phyloP scores from a whole-genome alignment of 176 grass and related monocot genomes.

The Hordeum vulgare region MorexV3_pseudomolecules_assembly NC_058519.1:489512149-489512648 shows the following conservation, averaged over 20 bases:
- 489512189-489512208: neutral
- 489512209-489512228: neutral
- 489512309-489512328: neutral
- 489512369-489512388: neutral
- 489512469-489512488: neutral
- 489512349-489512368: neutral
- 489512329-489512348: neutral
- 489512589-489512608: slow-evolving; percentile 23
- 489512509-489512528: neutral
- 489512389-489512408: slow-evolving; percentile 3
- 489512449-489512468: neutral
- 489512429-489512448: slow-evolving; percentile 5
- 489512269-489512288: neutral
- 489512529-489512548: slow-evolving; percentile 48
- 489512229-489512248: neutral
- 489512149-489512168: neutral
- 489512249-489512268: neutral
- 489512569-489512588: slow-evolving; percentile 68
- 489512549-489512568: slow-evolving; percentile 63
- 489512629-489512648: slow-evolving; percentile 55
- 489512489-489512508: slow-evolving; percentile 4
- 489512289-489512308: neutral
- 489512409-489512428: neutral
- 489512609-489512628: slow-evolving; percentile 17
- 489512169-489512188: neutral